A percentile compares a stretch with the other conserved stretches of the same genome.
These are phyloP conservation scores for Saprolegnia diclina DNA, from an alignment of 352 stramenopile species.

Conservation along the genomic window DNA sequence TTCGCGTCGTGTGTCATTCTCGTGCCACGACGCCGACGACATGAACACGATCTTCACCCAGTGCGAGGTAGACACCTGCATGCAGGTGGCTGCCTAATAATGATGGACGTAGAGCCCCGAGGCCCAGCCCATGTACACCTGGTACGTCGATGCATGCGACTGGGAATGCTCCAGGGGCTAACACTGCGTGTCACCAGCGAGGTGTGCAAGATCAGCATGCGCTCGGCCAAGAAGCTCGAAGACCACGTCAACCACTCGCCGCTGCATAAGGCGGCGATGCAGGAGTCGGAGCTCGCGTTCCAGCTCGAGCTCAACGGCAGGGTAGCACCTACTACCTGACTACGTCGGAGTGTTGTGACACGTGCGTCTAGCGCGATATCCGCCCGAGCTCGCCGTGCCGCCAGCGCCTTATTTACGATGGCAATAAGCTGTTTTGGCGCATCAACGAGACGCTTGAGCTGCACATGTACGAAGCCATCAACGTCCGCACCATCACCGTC, in stretches of 20 bases:
- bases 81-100: not conserved
- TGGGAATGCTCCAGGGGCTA: not conserved
- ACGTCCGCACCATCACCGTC: constrained; percentile 63
- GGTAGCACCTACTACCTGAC: not conserved
- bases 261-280: constrained; percentile 74
- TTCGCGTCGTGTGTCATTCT: not conserved
- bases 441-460: constrained; percentile 83
- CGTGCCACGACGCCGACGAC: not conserved
- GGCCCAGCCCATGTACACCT: constrained; percentile 23
- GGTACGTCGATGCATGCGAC: constrained; percentile 1
- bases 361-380: constrained; percentile 8
- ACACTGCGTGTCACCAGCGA: constrained; percentile 40
- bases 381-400: constrained; percentile 29
- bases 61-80: constrained; percentile 16
- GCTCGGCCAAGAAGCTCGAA: constrained; percentile 79
- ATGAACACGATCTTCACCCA: constrained; percentile 28
- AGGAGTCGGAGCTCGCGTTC: constrained; percentile 28
- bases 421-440: constrained; percentile 82
- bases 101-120: not conserved
- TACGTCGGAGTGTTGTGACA: not conserved
- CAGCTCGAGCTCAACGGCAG: constrained; percentile 28
- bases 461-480: constrained; percentile 72
- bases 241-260: constrained; percentile 86
- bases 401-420: constrained; percentile 70
- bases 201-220: constrained; percentile 84